Base-by-base conservation (phyloP, 306 rosid genomes). In the Oxytropis ochrocephala region DNA sequence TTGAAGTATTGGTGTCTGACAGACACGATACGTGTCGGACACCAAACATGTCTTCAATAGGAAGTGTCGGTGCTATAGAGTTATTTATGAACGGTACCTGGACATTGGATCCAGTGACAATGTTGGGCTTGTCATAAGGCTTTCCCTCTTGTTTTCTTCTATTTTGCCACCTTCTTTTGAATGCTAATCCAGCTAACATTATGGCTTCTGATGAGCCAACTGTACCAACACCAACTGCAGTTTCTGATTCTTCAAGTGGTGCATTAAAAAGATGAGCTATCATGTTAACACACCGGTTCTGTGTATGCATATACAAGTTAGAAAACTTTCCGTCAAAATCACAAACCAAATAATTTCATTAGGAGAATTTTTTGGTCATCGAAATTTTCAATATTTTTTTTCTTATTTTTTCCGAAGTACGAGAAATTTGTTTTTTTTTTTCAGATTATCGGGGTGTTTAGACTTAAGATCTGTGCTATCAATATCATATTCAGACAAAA, bases 171-270 rank as follows among this genome's bases (percentile, higher is more conserved):
- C 38, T 89, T 13, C 98, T 86, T 80, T 92, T 92, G 92, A 92
- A 92, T 4, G 98, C 98, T 76, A 92, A 80, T 7, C 98, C 98
- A 17, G 98, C 98, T 86, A 92, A 83, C 98, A 92, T 92, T 73
- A 92, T 92, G 75, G 98, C 98, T 66, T 92, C 98, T 0, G 98
- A 92, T 24, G 98, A 89, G 4, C 98, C 98, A 78, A 92, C 96
- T 0, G 98, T 89, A 12, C 98, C 98, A 9, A 92, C 98, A 69
- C 98, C 98, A 42, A 89, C 79, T 0, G 98, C 98, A 0, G 98
- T 5, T 78, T 89, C 92, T 1, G 84, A 47, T 0, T 92, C 98
- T 14, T 72, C 78, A 10, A 92, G 83, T 30, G 98, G 98, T 14
- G 98, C 96, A 41, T 89, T 89, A 53, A 92, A 92, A 7, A 92